A percentile compares a stretch with the other conserved stretches of the same genome.
phyloP scores from a whole-genome alignment of 2,329 filamentous ascomycete genomes.

The Septoria petroselini region DNA sequence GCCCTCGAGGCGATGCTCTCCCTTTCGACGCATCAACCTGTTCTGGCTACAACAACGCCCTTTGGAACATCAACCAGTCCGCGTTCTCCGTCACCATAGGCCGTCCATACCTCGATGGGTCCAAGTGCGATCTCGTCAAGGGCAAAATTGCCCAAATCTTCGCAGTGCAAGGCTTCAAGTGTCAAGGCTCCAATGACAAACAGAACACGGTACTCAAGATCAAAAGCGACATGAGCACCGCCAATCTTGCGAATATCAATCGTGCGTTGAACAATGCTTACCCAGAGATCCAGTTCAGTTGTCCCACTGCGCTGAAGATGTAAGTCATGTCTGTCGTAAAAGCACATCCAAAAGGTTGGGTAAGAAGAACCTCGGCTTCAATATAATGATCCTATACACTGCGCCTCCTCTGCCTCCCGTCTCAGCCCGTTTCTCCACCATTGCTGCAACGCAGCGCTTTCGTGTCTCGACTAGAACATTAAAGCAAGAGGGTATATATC shows the following conservation, averaged over 20 bases:
- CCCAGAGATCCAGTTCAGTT: conserved; percentile 19
- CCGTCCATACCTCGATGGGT: conserved; percentile 21
- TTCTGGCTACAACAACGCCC: conserved; percentile 16
- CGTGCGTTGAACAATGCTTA: conserved; percentile 15
- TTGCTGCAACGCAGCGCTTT: background rate
- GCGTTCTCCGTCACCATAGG: conserved; percentile 21
- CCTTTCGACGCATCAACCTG: conserved; percentile 14
- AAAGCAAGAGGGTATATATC: conserved; percentile 10
- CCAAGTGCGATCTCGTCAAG: conserved; percentile 15
- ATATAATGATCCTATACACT: conserved; percentile 1
- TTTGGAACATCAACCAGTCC: conserved; percentile 16
- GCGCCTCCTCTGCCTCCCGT: background rate
- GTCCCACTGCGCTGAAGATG: conserved; percentile 7
- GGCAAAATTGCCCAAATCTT: conserved; percentile 15
- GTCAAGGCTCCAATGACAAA: conserved; percentile 17
- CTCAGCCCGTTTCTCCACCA: background rate
- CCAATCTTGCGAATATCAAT: conserved; percentile 16
- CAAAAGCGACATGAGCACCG: conserved; percentile 14
- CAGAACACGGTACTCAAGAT: conserved; percentile 22
- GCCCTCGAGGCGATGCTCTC: conserved; percentile 1
- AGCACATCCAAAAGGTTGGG: background rate
- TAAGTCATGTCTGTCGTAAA: background rate
- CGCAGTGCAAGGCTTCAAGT: conserved; percentile 13
- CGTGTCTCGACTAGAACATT: background rate
- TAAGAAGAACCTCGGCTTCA: background rate